phyloP scores from a whole-genome alignment of 768 basidiomycete genomes.

The Tulasnella sp. region DNA sequence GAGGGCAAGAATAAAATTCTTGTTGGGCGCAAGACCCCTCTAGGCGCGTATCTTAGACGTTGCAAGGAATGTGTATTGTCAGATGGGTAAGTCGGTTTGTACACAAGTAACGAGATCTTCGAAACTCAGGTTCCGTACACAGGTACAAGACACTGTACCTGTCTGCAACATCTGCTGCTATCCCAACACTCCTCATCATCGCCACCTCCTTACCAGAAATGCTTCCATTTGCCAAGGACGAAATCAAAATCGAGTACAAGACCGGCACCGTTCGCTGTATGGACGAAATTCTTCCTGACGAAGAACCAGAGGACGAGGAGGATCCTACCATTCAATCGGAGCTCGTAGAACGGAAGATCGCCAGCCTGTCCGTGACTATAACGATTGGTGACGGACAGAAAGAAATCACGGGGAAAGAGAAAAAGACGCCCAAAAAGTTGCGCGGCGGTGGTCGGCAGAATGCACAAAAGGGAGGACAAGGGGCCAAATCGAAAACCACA shows the following conservation, averaged over 20 bases:
- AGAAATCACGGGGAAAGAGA: not conserved
- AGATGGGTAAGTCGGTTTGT: conserved; percentile 54
- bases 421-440: not conserved
- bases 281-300: conserved; percentile 77
- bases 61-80: conserved; percentile 69
- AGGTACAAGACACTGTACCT: conserved; percentile 73
- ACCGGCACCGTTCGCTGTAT: conserved; percentile 70
- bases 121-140: not conserved
- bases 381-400: not conserved
- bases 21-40: conserved; percentile 66
- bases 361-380: not conserved
- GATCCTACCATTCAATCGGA: not conserved
- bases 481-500: not conserved
- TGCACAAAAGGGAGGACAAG: not conserved
- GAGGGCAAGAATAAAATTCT: conserved; percentile 82
- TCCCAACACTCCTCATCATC: conserved; percentile 71
- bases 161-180: conserved; percentile 84
- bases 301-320: conserved; percentile 49
- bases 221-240: conserved; percentile 60
- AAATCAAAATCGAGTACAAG: conserved; percentile 56
- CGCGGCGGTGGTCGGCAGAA: not conserved
- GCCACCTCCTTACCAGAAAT: conserved; percentile 65
- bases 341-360: not conserved
- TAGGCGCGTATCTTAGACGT: conserved; percentile 69
- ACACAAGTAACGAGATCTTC: not conserved